A percentile compares a stretch with the other conserved stretches of the same genome.
These are phyloP conservation scores for Schizochytrium sp. DNA, from an alignment of 108 stramenopile genomes.

Conservation along the genomic window DNA sequence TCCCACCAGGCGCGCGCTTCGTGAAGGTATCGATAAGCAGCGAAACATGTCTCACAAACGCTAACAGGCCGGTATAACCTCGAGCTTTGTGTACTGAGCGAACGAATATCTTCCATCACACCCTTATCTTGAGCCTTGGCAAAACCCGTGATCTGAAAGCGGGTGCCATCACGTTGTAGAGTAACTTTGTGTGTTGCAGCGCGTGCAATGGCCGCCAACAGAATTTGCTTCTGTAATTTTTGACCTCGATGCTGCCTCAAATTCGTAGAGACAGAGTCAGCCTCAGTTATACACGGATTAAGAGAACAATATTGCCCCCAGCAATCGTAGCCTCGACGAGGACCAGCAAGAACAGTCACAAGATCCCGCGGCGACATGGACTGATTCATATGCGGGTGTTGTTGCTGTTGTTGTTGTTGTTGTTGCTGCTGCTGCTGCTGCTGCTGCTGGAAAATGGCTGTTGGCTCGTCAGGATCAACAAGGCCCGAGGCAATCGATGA, in stretches of 20 bases:
- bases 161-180: not conserved
- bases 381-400: not conserved
- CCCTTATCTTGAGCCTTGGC: not conserved
- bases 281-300: not conserved
- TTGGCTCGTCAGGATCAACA: not conserved
- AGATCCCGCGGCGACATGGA: not conserved
- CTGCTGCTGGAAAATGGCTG: not conserved
- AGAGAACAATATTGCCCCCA: slow-evolving; percentile 2
- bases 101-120: not conserved
- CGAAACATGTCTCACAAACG: not conserved
- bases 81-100: not conserved
- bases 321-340: not conserved
- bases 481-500: slow-evolving; percentile 8
- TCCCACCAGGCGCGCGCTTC: slow-evolving; percentile 8
- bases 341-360: not conserved
- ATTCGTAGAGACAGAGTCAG: too few relatives aligned
- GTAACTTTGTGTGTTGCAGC: not conserved
- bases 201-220: slow-evolving; percentile 1
- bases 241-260: too few relatives aligned
- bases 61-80: not conserved
- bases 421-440: not conserved
- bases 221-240: not conserved
- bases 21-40: slow-evolving; percentile 21
- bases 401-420: not conserved
- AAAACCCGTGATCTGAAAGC: not conserved